Conservation (phyloP, 2,329 filamentous ascomycete genomes). For the Tetracladium maxilliforme region DNA sequence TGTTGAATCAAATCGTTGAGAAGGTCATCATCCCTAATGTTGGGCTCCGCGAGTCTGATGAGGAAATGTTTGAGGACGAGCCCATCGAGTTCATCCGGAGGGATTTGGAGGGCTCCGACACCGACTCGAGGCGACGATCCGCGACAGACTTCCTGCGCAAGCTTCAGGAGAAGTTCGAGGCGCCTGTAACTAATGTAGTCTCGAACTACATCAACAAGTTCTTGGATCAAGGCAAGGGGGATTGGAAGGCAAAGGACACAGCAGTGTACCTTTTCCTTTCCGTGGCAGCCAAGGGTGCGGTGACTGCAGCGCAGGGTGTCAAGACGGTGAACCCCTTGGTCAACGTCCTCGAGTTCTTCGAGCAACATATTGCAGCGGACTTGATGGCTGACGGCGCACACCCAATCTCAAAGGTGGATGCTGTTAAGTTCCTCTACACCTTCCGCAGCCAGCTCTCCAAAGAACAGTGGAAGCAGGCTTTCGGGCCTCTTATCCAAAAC, state of each 20-base stretch:
- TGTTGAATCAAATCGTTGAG: conserved; percentile 77
- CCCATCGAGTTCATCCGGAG: conserved; percentile 95
- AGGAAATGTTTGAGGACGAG: conserved; percentile 95
- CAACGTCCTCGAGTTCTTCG: conserved; percentile 89
- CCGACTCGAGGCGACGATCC: conserved; percentile 78
- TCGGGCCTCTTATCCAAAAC: conserved; percentile 83
- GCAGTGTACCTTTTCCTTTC: conserved; percentile 95
- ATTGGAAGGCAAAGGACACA: conserved; percentile 97
- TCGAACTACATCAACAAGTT: conserved; percentile 79
- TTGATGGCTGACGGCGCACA: conserved; percentile 59
- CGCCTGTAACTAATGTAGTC: conserved; percentile 73
- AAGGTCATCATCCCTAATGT: conserved; percentile 94
- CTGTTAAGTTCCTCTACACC: conserved; percentile 94
- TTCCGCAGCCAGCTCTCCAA: conserved; percentile 92
- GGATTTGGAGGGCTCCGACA: conserved; percentile 92
- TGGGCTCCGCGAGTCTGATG: conserved; percentile 77
- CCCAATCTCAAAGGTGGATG: conserved; percentile 88
- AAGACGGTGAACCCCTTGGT: conserved; percentile 79
- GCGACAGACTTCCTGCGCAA: conserved; percentile 89
- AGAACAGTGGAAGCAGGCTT: conserved; percentile 80
- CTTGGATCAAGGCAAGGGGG: conserved; percentile 44
- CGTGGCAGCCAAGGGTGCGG: conserved; percentile 79
- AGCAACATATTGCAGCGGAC: conserved; percentile 82
- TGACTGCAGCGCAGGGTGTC: conserved; percentile 79
- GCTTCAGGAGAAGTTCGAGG: conserved; percentile 79